Base-by-base conservation (phyloP, 345 rosid genomes). In the Trapa bicornis region DNA sequence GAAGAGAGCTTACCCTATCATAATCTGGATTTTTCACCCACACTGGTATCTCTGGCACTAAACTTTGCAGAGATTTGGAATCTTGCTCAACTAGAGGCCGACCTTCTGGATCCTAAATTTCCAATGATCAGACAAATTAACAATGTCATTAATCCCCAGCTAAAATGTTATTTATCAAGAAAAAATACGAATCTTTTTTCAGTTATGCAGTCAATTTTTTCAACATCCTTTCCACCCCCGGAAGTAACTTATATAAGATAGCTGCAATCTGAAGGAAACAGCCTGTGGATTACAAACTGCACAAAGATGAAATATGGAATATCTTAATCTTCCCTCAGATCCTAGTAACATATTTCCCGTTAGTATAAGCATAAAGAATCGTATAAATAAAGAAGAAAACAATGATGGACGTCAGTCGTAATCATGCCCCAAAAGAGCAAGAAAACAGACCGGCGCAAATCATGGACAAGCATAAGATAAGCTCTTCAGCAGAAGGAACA, bases 11-110 rank as follows among this genome's bases (percentile, higher is more conserved):
- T 83, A 95, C 99, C 13, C 99, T 95, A 77, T 94, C 96, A 68
- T 79, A 84, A 75, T 94, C 99, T 17, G 99, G 99, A 86, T 85
- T 86, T 78, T 94, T 94, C 66, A 91, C 96, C 99, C 96, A 91
- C 14, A 80, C 63, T 12, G 99, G 99, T 72, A 94, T 89, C 82
- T 91, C 96, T 4, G 97, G 86, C 17, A 89, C 82, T 84, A 89
- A 68, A 52, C 86, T 83, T 58, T 81, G 79, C 79, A 94, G 65
- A 65, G 83, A 78, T 61, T 79, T 78, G 2, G 91, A 69, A 65
- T 91, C 97, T 72, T 80, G 86, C 81, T 94, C 96, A 29, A 78
- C 81, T 75, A 94, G 64, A 54, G 97, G 90, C 57, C 83, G 84
- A 60, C 87, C 73, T 77, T 76, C 83, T 37, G 89, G 96, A 82